Evolutionary conservation across 441 rosid genomes (phyloP).

Genomic region (Populus tomentosa): DNA sequence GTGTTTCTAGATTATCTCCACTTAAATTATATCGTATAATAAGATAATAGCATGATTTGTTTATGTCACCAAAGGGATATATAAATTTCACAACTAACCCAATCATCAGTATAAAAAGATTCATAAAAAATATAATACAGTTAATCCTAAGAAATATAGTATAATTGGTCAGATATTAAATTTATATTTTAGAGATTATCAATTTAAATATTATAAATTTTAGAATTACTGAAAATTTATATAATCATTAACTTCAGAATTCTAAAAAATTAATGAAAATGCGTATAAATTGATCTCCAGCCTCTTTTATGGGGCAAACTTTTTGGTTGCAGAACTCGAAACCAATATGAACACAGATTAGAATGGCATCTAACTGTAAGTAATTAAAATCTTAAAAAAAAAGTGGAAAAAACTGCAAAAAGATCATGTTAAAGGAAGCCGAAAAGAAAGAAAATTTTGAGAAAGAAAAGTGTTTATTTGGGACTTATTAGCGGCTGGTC

Average conservation of each 20-base stretch:
- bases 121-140: too few species aligned
- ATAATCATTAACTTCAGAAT: rapidly evolving
- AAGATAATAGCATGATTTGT: neutral
- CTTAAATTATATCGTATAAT: neutral
- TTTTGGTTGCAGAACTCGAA: neutral
- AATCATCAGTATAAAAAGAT: too few species aligned
- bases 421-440: neutral
- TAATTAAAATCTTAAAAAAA: neutral
- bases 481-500: neutral
- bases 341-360: slow-evolving; percentile 7
- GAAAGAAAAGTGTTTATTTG: neutral
- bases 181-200: rapidly evolving
- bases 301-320: neutral
- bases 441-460: neutral
- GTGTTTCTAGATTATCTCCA: slow-evolving; percentile 9
- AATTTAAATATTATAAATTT: rapidly evolving
- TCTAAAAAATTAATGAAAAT: rapidly evolving
- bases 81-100: neutral
- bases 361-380: neutral
- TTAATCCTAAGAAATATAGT: rapidly evolving
- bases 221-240: rapidly evolving
- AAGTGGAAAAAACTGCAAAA: neutral
- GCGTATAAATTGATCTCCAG: rapidly evolving
- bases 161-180: too few species aligned
- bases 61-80: neutral